Conservation (phyloP, 805 yeast genomes). For the Candida easanensis region DNA sequence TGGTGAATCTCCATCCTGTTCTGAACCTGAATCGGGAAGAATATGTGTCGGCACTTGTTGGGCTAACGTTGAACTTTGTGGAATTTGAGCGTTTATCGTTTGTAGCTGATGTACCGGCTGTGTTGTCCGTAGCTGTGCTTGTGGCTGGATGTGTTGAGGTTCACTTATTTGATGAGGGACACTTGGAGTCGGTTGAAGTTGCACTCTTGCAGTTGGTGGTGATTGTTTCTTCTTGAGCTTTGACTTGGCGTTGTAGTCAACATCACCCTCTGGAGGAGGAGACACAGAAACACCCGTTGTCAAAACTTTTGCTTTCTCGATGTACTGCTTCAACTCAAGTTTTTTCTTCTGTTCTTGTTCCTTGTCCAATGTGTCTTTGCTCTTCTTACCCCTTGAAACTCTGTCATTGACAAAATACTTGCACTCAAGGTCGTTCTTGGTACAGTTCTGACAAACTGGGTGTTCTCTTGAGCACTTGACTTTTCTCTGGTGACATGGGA, state of each 20-base stretch:
- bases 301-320: slow-evolving; percentile 23
- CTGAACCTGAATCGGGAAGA: slow-evolving; percentile 13
- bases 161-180: neutral
- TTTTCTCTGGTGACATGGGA: slow-evolving; percentile 56
- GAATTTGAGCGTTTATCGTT: neutral
- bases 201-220: neutral
- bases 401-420: slow-evolving; percentile 57
- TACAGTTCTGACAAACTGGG: slow-evolving; percentile 52
- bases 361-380: slow-evolving; percentile 21
- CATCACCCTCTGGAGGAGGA: slow-evolving; percentile 10
- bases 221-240: slow-evolving; percentile 2
- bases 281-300: slow-evolving; percentile 7
- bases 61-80: neutral
- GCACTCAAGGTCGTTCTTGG: slow-evolving; percentile 45
- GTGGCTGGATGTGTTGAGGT: neutral
- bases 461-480: slow-evolving; percentile 52
- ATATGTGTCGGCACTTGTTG: slow-evolving; percentile 7
- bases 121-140: neutral
- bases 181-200: neutral
- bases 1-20: slow-evolving; percentile 15
- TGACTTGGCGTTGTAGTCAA: neutral
- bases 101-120: neutral
- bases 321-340: slow-evolving; percentile 23
- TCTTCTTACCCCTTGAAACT: slow-evolving; percentile 35
- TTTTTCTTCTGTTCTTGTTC: slow-evolving; percentile 23